These are phyloP conservation scores for Fusarium tuaranense DNA, from an alignment of 2,329 filamentous ascomycete genomes.

Conservation along the genomic window DNA sequence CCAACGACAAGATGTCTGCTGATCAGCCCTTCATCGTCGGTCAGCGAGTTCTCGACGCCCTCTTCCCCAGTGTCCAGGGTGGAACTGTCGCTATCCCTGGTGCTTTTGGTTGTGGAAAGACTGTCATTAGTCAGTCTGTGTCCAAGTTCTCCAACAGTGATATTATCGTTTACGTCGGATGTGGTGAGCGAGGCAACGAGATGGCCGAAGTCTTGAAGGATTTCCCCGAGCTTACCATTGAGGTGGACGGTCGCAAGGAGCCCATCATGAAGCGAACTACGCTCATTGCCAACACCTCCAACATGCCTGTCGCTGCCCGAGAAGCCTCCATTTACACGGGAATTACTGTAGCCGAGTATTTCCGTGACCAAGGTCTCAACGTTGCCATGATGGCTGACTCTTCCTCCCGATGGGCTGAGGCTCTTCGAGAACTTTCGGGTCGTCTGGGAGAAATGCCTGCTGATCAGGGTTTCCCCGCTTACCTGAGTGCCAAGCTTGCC, in stretches of 20 bases:
- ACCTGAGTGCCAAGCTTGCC: conserved; percentile 94
- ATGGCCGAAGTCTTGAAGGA: conserved; percentile 99
- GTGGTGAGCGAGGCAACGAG: conserved; percentile 94
- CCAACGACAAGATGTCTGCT: conserved; percentile 91
- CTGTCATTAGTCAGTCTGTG: conserved; percentile 97
- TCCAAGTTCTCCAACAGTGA: conserved; percentile 99
- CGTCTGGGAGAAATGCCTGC: conserved; percentile 99
- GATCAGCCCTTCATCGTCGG: conserved; percentile 94
- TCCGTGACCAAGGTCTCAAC: conserved; percentile 95
- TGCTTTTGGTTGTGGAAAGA: conserved; percentile 99
- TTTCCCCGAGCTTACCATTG: conserved; percentile 97
- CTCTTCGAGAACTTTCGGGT: conserved; percentile 97
- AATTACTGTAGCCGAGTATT: conserved; percentile 95
- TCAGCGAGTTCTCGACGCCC: conserved; percentile 93
- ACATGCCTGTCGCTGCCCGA: conserved; percentile 98
- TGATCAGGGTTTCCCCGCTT: conserved; percentile 99
- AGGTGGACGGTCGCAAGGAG: conserved; percentile 93
- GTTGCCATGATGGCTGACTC: conserved; percentile 99
- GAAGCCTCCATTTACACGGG: conserved; percentile 99
- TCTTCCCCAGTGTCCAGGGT: conserved; percentile 96
- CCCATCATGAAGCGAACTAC: conserved; percentile 99
- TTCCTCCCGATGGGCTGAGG: conserved; percentile 97
- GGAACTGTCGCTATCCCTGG: conserved; percentile 98
- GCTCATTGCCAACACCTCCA: conserved; percentile 98
- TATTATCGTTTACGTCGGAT: conserved; percentile 96